These are phyloP conservation scores for Sclerotinia subarctica DNA, from an alignment of 2,329 filamentous ascomycete genomes.

Conservation along the genomic window DNA sequence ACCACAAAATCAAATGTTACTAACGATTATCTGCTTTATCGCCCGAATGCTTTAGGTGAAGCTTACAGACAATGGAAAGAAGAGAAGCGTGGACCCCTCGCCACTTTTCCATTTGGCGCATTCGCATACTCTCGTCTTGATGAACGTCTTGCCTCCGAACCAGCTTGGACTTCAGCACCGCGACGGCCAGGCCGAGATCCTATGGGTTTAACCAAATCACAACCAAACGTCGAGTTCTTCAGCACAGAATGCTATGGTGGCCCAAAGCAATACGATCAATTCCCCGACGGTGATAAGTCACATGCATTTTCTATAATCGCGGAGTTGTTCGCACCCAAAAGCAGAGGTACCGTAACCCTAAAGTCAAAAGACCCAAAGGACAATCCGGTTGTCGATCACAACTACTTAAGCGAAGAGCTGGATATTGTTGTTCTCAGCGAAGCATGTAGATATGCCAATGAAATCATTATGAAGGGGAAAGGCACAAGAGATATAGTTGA, in stretches of 20 bases:
- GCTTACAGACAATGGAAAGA: constrained; percentile 56
- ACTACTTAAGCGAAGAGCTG: constrained; percentile 55
- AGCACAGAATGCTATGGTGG: constrained; percentile 60
- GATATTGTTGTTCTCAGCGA: constrained; percentile 59
- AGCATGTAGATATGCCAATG: constrained; percentile 56
- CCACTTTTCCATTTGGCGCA: constrained; percentile 60
- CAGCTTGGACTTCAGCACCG: constrained; percentile 52
- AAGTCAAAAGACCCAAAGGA: constrained; percentile 47
- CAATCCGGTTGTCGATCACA: constrained; percentile 56
- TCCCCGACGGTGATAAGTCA: constrained; percentile 49
- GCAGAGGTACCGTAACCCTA: constrained; percentile 53
- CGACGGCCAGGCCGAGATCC: constrained; percentile 54
- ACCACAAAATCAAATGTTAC: constrained; percentile 51
- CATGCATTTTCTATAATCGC: constrained; percentile 57
- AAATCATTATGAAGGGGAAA: constrained; percentile 55
- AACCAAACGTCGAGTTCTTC: constrained; percentile 62
- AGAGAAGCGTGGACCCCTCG: constrained; percentile 55
- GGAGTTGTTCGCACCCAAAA: constrained; percentile 56
- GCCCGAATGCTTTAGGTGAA: constrained; percentile 49
- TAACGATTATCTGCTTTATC: constrained; percentile 55
- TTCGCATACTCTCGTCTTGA: constrained; percentile 62
- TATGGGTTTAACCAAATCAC: constrained; percentile 55
- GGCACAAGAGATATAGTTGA: constrained; percentile 58
- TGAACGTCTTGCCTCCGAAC: constrained; percentile 52
- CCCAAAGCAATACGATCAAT: constrained; percentile 54